Evolutionary conservation across 1,139 yeast species (phyloP).

Genomic region (Lodderomyces margitis): DNA sequence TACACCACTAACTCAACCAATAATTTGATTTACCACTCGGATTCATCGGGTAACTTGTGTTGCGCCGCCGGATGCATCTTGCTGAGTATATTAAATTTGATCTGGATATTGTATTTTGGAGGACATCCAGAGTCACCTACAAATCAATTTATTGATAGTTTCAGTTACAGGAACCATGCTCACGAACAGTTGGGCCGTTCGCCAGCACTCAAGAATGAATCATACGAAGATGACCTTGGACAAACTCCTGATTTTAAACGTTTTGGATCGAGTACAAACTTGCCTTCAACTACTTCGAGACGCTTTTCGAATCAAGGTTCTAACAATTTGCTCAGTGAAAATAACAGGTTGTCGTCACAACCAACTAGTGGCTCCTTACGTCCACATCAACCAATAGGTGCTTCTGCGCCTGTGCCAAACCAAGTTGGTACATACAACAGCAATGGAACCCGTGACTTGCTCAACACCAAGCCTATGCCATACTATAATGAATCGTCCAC

Average conservation of each 20-base stretch:
- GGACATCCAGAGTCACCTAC: slow-evolving; percentile 77
- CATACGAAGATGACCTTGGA: slow-evolving; percentile 20
- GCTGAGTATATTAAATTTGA: slow-evolving; percentile 71
- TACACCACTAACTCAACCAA: slow-evolving; percentile 84
- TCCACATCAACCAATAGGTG: neutral
- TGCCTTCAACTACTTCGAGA: slow-evolving; percentile 17
- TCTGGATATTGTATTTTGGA: slow-evolving; percentile 87
- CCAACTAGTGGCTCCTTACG: slow-evolving; percentile 1
- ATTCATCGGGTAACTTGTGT: slow-evolving; percentile 66
- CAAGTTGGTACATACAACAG: slow-evolving; percentile 1
- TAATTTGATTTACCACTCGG: slow-evolving; percentile 65
- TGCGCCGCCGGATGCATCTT: slow-evolving; percentile 92
- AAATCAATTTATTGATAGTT: slow-evolving; percentile 82
- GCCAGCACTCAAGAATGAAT: slow-evolving; percentile 13
- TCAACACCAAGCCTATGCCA: neutral
- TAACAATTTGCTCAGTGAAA: slow-evolving; percentile 10
- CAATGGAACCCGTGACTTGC: slow-evolving; percentile 1
- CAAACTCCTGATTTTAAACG: slow-evolving; percentile 23
- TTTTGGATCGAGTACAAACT: slow-evolving; percentile 22
- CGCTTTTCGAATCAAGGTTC: slow-evolving; percentile 12
- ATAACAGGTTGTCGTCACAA: neutral
- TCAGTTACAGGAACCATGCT: slow-evolving; percentile 39
- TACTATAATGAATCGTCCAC: neutral
- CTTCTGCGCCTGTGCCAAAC: neutral
- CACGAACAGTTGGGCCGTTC: slow-evolving; percentile 16